phyloP scores from a whole-genome alignment of 306 rosid species.

The Trifolium fragiferum region DNA sequence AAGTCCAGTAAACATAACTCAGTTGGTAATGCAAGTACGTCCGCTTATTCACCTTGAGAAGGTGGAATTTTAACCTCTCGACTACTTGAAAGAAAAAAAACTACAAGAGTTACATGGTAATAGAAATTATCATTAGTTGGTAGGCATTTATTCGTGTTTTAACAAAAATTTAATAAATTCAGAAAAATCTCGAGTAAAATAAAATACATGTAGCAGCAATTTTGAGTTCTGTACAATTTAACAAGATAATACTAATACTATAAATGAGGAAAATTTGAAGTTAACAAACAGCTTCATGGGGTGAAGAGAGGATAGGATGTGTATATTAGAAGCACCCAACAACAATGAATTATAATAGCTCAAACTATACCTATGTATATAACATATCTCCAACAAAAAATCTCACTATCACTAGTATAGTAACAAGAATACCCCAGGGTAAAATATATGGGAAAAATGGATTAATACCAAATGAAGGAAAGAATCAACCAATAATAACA shows the following conservation, averaged over 20 bases:
- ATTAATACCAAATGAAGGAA: constrained; percentile 19
- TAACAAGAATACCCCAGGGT: not conserved
- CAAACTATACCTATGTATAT: constrained; percentile 16
- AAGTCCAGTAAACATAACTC: too few relatives aligned
- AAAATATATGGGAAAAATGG: not conserved
- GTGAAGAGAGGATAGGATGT: not conserved
- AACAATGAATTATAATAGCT: not conserved
- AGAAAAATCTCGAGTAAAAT: not conserved
- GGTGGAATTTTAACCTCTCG: too few relatives aligned
- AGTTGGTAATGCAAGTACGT: too few relatives aligned
- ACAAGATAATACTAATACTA: constrained; percentile 2
- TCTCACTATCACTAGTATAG: constrained; percentile 15
- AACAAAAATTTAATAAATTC: too few relatives aligned
- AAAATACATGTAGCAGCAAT: not conserved
- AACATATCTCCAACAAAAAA: constrained; percentile 19
- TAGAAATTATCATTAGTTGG: too few relatives aligned
- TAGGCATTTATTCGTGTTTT: too few relatives aligned
- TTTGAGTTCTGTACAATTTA: constrained; percentile 5
- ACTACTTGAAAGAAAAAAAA: too few relatives aligned
- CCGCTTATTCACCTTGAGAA: too few relatives aligned
- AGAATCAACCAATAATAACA: constrained; percentile 53
- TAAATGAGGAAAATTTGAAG: constrained; percentile 3
- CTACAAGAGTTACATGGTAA: too few relatives aligned
- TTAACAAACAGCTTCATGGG: constrained; percentile 16
- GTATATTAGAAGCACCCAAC: constrained; percentile 9